Percentiles rank a stretch among this genome's conserved stretches.
Conservation (phyloP, 768 basidiomycete genomes). For the Russula sp. region DNA sequence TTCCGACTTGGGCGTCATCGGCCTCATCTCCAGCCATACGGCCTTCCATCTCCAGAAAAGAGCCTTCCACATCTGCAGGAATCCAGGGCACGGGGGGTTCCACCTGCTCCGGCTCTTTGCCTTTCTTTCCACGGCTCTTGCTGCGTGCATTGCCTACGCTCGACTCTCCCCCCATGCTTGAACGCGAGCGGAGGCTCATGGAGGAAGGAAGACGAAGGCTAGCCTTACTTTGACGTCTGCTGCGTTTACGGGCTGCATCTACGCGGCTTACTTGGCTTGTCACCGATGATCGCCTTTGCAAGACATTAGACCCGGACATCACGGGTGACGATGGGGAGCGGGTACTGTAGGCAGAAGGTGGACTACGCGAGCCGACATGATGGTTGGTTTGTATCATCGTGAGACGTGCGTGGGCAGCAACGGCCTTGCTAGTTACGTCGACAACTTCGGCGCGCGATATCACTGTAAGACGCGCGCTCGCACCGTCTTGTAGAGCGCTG, state of each 20-base stretch:
- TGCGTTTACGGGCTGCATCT: constrained; percentile 58
- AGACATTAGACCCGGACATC: background rate
- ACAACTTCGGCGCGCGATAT: constrained; percentile 18
- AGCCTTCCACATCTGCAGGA: background rate
- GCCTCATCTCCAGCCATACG: constrained; percentile 8
- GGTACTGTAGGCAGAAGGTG: background rate
- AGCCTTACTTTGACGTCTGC: constrained; percentile 54
- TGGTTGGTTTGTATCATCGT: constrained; percentile 6
- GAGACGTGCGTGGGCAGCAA: constrained; percentile 15
- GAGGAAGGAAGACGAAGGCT: constrained; percentile 51
- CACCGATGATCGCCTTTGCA: background rate
- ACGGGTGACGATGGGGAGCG: background rate
- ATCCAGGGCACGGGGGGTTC: background rate
- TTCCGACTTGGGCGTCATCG: background rate
- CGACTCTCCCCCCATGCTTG: background rate
- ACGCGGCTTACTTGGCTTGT: constrained; percentile 38
- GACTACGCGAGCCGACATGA: background rate
- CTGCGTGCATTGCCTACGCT: background rate
- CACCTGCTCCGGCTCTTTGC: constrained; percentile 9
- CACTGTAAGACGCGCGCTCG: constrained; percentile 4
- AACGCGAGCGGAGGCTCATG: background rate
- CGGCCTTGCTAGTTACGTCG: constrained; percentile 20
- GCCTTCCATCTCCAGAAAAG: constrained; percentile 21
- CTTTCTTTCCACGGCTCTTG: constrained; percentile 7
- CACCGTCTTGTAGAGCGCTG: constrained; percentile 4